Percentiles rank a stretch among this genome's conserved stretches.
These are phyloP conservation scores for Oryza officinalis DNA, from an alignment of 176 grass and related monocot species.

Conservation along the genomic window DNA sequence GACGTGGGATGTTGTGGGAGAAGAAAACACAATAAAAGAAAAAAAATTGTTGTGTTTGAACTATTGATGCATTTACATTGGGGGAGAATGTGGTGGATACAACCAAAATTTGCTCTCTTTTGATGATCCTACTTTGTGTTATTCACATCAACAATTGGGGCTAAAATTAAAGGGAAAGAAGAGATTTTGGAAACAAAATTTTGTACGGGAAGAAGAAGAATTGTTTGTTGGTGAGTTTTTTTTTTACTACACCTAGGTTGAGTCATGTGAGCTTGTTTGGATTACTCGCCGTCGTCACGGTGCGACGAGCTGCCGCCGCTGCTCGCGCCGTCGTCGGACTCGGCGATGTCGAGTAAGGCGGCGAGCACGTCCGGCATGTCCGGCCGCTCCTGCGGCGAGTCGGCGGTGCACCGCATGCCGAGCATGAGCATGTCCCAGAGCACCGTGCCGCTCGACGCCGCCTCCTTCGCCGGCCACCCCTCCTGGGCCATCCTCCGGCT, in stretches of 20 bases:
- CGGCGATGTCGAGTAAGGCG: conserved; percentile 37
- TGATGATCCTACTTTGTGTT: neutral
- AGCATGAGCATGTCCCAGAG: conserved; percentile 50
- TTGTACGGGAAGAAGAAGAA: neutral
- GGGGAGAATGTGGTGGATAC: neutral
- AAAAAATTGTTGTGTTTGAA: neutral
- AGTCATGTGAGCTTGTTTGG: neutral
- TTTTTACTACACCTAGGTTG: neutral
- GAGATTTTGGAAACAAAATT: neutral
- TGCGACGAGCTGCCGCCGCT: neutral
- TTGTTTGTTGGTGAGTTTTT: neutral
- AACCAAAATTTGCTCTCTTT: neutral
- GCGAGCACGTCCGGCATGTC: conserved; percentile 59
- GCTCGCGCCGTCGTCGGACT: neutral
- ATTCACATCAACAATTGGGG: conserved; percentile 43
- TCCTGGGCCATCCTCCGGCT: conserved; percentile 45
- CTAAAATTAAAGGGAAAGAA: neutral
- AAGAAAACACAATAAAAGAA: neutral
- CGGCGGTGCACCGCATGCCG: conserved; percentile 63
- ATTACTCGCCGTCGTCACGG: neutral
- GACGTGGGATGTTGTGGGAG: no score
- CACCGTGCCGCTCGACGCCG: neutral
- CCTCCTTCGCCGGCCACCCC: neutral
- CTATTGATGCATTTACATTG: neutral
- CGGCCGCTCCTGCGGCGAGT: conserved; percentile 59